Conservation (phyloP, 805 yeast species). For the Nakazawaea holstii region DNA sequence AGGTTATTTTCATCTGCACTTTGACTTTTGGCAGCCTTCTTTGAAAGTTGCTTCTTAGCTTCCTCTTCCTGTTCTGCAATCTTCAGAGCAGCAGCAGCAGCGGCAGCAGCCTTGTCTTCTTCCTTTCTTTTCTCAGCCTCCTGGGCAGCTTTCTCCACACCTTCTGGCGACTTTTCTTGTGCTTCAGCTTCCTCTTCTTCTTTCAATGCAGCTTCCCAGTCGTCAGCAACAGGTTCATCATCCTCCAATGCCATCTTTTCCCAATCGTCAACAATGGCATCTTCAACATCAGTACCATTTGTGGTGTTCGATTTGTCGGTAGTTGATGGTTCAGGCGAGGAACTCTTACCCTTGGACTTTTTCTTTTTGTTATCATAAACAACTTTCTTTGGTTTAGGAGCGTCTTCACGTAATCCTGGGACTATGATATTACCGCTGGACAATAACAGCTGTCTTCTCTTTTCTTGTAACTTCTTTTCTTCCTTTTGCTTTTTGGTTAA, state of each 20-base stretch:
- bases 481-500: slow-evolving; percentile 94
- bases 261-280: slow-evolving; percentile 73
- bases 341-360: slow-evolving; percentile 19
- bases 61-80: slow-evolving; percentile 14
- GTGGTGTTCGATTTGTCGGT: slow-evolving; percentile 23
- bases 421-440: slow-evolving; percentile 68
- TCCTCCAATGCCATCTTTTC: slow-evolving; percentile 63
- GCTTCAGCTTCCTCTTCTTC: slow-evolving; percentile 28
- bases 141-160: slow-evolving; percentile 25
- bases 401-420: slow-evolving; percentile 53
- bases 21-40: slow-evolving; percentile 29
- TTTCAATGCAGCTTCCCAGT: slow-evolving; percentile 39
- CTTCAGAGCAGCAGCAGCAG: slow-evolving; percentile 15
- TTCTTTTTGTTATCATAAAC: slow-evolving; percentile 73
- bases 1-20: slow-evolving; percentile 46
- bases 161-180: slow-evolving; percentile 24
- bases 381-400: slow-evolving; percentile 54
- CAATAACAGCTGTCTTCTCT: slow-evolving; percentile 81
- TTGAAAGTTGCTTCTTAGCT: slow-evolving; percentile 16
- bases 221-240: slow-evolving; percentile 51
- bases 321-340: slow-evolving; percentile 31
- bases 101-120: slow-evolving; percentile 20
- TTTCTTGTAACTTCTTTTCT: slow-evolving; percentile 79
- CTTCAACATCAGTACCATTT: slow-evolving; percentile 24
- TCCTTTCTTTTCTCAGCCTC: slow-evolving; percentile 24